phyloP scores from a whole-genome alignment of 495 filamentous ascomycete genomes.

The Chaetomium cochliodes region DNA sequence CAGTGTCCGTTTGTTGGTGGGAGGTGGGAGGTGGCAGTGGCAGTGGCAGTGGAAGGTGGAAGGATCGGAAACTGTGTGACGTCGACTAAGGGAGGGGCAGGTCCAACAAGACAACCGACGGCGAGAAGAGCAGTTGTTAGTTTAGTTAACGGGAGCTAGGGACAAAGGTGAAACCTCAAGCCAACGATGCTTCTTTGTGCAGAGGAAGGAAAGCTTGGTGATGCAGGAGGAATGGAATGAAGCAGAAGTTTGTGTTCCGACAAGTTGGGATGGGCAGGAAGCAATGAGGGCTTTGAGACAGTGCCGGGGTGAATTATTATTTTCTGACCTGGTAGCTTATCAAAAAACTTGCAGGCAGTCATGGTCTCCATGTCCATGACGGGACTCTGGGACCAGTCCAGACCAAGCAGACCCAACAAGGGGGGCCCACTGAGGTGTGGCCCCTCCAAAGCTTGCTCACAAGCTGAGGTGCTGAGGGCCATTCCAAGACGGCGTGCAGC shows the following conservation, averaged over 20 bases:
- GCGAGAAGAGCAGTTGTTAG: not conserved
- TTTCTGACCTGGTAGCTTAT: conserved; percentile 12
- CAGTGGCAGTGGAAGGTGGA: not conserved
- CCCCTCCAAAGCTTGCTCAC: not conserved
- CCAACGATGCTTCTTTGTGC: conserved; percentile 2
- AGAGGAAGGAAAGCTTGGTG: not conserved
- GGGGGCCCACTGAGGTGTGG: not conserved
- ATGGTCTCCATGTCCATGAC: conserved; percentile 13
- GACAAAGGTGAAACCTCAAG: not conserved
- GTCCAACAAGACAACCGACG: not conserved
- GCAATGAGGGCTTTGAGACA: conserved; percentile 20
- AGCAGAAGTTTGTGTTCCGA: not conserved
- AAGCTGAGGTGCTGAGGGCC: not conserved
- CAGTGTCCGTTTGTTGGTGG: conserved; percentile 3
- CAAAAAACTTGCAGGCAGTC: conserved; percentile 16
- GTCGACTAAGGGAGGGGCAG: conserved; percentile 16
- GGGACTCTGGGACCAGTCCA: not conserved
- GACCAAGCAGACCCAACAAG: not conserved
- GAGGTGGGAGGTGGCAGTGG: not conserved
- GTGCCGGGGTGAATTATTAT: conserved; percentile 6
- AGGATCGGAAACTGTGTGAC: conserved; percentile 9
- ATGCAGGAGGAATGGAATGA: conserved; percentile 1
- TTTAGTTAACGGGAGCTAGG: not conserved
- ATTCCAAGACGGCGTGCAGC: conserved; percentile 5
- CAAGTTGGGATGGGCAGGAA: conserved; percentile 16